Base-by-base conservation (phyloP, 495 filamentous ascomycete species). In the Daldinia caldariorum region DNA sequence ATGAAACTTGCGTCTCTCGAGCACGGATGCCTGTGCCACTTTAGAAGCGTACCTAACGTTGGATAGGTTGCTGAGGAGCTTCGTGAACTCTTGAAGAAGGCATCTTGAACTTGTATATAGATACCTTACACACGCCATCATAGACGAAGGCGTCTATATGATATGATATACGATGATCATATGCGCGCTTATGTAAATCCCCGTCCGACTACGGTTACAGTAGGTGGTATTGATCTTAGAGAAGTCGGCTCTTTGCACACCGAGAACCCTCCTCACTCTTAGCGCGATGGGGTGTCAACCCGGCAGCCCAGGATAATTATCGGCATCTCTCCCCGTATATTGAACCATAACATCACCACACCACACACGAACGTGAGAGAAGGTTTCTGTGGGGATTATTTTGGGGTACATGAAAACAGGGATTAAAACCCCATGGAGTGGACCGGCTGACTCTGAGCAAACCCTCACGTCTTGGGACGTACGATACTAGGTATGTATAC, bases 401-500 rank as follows among this genome's bases (percentile, higher is more conserved):
- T 53, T 64, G 69, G 69, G 69, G 69, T 72, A 72, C 63, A 68
- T 68, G 34, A 61, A 41, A 60, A 41, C 69, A 72, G 56, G 69
- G 69, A 72, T 72, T 64, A 56, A 67, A 67, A 67, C 69, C 69
- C 69, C 69, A 64, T 72, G 69, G 69, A 72, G 69, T 67, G 63
- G 63, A 63, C 58, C 55, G 55, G 56, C 41, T 60, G n/a, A n/a
- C n/a, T n/a, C n/a, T n/a, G 34, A 47, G 41, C 54, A 41, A 72
- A 62, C 64, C 70, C 70, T 65, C 64, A 67, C 64, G 64, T 22
- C 29, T 37, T 37, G 8, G 8, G 16, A 32, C 16, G 31, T 56
- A 37, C 39, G 14, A 59, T 41, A n/a, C n/a, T n/a, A n/a, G n/a
- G n/a, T n/a, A n/a, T n/a, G n/a, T n/a, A 32, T 41, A 41, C 3